These are phyloP conservation scores for Lentinus polychrous DNA, from an alignment of 1,284 basidiomycete genomes.

Conservation along the genomic window DNA sequence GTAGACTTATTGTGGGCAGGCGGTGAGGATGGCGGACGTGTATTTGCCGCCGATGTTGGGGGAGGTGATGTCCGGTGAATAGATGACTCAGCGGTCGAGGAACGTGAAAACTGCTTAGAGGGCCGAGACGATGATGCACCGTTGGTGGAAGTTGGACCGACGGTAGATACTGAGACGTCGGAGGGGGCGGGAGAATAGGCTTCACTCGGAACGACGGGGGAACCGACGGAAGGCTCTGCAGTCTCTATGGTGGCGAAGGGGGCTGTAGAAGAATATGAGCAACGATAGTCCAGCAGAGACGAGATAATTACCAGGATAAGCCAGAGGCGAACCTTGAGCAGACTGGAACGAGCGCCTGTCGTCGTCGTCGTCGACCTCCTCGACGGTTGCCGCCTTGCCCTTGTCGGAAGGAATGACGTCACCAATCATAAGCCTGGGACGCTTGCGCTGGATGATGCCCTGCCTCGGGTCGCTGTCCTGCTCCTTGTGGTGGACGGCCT, in stretches of 20 bases:
- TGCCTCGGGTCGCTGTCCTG: conserved; percentile 35
- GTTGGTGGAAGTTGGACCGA: conserved; percentile 7
- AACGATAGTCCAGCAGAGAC: not conserved
- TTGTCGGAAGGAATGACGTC: conserved; percentile 34
- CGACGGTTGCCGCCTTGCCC: conserved; percentile 29
- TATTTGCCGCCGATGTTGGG: too few relatives aligned
- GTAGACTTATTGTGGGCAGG: not conserved
- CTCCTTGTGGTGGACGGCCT: conserved; percentile 13
- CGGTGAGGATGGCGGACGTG: not conserved
- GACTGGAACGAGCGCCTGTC: conserved; percentile 16
- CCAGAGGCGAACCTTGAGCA: conserved; percentile 2
- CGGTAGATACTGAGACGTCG: conserved; percentile 9
- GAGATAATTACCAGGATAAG: not conserved
- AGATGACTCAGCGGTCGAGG: conserved; percentile 9
- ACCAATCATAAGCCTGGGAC: conserved; percentile 62
- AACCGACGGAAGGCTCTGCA: conserved; percentile 18
- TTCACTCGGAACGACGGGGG: conserved; percentile 20
- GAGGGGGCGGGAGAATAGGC: conserved; percentile 17
- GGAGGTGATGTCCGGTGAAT: conserved; percentile 7
- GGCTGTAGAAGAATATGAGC: conserved; percentile 14
- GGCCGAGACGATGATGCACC: conserved; percentile 11
- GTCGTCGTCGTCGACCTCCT: conserved; percentile 35
- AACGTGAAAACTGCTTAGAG: conserved; percentile 13
- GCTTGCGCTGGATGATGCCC: conserved; percentile 45
- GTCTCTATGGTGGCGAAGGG: conserved; percentile 27